Base-by-base conservation (phyloP, 2,329 filamentous ascomycete genomes). In the Diaporthe ilicicola region DNA sequence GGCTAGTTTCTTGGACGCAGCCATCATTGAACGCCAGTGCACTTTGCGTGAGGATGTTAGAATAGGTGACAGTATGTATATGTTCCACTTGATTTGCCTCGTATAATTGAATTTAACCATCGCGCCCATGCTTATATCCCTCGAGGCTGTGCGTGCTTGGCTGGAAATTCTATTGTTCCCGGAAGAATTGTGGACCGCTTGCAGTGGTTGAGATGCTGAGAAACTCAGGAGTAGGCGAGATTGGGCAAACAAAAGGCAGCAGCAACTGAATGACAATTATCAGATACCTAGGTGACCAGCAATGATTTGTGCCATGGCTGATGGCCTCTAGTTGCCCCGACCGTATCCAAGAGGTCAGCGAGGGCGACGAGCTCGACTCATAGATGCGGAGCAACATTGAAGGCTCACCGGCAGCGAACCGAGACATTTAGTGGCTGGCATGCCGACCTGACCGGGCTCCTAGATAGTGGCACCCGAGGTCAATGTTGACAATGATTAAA, bases 1-100 rank as follows among this genome's bases (percentile, higher is more conserved):
- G 13, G n/a, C n/a, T 64, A 50, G 59, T 64, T 48, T 48, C 59
- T 64, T 64, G 59, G 59, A 37, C n/a, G 12, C 44, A 50, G 59
- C 59, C 59, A 64, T 37, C 22, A 50, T 19, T 50, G 17, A 34
- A 61, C 7, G 27, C n/a, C 17, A 19, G 32, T 22, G 34, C n/a
- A 42, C 22, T 1, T 37, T 29, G 44, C 37, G 24, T 32, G 24
- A 44, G 55, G 39, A 32, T 44, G 39, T 15, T 22, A 27, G 5
- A 48, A 4, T 32, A 22, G 27, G 24, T 10, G 39, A 9, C 6
- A 4, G 12, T 8, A 13, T 39, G 12, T 8, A 13, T 39, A 13
- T 8, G 3, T 56, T 19, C 13, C 54, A 56, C 54, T 34, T 39
- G 32, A 19, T 24, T 13, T 17, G 32, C 13, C 24, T 34, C 59